A percentile compares a stretch with the other conserved stretches of the same genome.
Evolutionary conservation across 805 yeast species (phyloP).

Genomic region (Nakazawaea peltata): DNA sequence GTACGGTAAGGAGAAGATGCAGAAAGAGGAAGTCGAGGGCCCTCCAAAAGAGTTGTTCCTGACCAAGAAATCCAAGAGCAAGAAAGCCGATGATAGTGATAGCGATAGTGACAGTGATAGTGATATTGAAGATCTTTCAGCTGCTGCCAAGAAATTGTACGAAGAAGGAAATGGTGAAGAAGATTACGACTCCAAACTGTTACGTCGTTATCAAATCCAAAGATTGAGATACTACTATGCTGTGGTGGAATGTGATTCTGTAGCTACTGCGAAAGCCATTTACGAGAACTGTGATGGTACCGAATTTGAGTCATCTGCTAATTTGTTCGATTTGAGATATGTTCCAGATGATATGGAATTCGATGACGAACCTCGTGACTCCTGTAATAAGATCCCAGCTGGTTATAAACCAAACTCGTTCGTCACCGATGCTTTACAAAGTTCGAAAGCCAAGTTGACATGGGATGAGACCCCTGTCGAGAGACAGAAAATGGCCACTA

Average conservation of each 20-base stretch:
- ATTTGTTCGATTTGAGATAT: constrained; percentile 84
- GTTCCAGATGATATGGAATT: constrained; percentile 92
- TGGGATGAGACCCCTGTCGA: constrained; percentile 99
- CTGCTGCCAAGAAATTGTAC: constrained; percentile 62
- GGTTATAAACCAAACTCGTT: constrained; percentile 74
- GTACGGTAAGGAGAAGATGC: constrained; percentile 88
- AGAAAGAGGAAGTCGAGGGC: constrained; percentile 82
- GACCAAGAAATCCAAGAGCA: constrained; percentile 26
- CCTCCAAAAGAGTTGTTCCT: constrained; percentile 83
- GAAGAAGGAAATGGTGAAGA: constrained; percentile 76
- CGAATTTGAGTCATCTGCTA: constrained; percentile 93
- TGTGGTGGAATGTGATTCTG: constrained; percentile 72
- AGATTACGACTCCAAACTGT: constrained; percentile 76
- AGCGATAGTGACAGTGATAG: constrained; percentile 39
- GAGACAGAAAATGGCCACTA: constrained; percentile 64
- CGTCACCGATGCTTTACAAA: constrained; percentile 93
- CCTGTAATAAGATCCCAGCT: constrained; percentile 63
- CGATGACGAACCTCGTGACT: constrained; percentile 68
- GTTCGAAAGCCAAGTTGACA: constrained; percentile 89
- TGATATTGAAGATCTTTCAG: constrained; percentile 36
- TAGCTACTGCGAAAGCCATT: constrained; percentile 62
- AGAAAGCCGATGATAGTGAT: constrained; percentile 26
- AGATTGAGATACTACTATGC: constrained; percentile 92
- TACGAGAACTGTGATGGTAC: constrained; percentile 90
- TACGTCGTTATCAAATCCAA: constrained; percentile 88